These are phyloP conservation scores for Colletotrichum tropicale DNA, from an alignment of 2,329 filamentous ascomycete genomes.

Conservation along the genomic window DNA sequence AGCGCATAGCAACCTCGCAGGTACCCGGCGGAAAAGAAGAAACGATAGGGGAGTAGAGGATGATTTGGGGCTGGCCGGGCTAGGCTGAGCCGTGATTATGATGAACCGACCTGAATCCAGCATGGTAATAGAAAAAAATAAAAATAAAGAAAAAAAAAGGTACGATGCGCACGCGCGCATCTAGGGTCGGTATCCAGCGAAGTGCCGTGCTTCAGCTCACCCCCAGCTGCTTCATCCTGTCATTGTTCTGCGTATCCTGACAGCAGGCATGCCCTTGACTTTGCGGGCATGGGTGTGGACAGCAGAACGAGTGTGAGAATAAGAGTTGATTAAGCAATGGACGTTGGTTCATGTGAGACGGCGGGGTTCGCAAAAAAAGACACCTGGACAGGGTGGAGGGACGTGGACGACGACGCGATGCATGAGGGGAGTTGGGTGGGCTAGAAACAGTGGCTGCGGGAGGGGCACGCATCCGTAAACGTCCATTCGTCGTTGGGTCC, in stretches of 20 bases:
- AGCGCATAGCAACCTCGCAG: neutral
- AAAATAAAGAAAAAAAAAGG: neutral
- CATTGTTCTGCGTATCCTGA: neutral
- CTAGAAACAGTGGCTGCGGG: neutral
- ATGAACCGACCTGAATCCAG: neutral
- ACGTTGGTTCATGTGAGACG: conserved; percentile 4
- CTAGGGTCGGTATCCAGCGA: neutral
- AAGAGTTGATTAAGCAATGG: neutral
- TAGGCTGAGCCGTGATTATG: neutral
- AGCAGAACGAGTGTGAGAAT: neutral
- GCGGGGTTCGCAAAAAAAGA: neutral
- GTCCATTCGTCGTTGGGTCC: neutral
- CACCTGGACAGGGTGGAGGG: neutral
- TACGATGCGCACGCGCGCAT: neutral
- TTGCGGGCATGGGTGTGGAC: neutral
- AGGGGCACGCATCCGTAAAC: neutral
- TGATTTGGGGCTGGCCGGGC: neutral
- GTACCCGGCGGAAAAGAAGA: conserved; percentile 6
- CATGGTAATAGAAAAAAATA: neutral
- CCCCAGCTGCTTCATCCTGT: neutral
- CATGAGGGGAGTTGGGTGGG: neutral
- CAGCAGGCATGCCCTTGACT: neutral
- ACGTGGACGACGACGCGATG: neutral
- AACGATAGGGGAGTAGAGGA: neutral
- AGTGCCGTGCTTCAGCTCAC: neutral